Evolutionary conservation across 73 alveolate species (phyloP).

Genomic region (Paramecium sexaurelia): DNA sequence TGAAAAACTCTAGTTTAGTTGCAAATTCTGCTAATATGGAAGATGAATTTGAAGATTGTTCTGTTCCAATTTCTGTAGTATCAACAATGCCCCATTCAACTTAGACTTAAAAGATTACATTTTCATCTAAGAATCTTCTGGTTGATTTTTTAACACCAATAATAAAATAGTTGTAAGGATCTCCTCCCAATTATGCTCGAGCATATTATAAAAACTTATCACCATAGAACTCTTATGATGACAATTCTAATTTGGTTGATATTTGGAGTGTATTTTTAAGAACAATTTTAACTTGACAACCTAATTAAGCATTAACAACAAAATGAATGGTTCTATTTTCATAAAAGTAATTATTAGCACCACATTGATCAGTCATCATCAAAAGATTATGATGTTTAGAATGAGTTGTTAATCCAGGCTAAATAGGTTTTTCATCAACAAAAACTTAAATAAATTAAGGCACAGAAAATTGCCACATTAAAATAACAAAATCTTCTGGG

Average conservation of each 20-base stretch:
- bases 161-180: conserved; percentile 44
- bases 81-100: conserved; percentile 47
- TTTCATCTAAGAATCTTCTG: conserved; percentile 34
- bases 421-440: not conserved
- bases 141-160: not conserved
- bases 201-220: conserved; percentile 45
- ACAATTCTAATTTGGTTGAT: not conserved
- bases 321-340: conserved; percentile 60
- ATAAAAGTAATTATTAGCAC: conserved; percentile 63
- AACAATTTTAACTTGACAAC: conserved; percentile 6
- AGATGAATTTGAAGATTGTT: not conserved
- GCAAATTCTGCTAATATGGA: not conserved
- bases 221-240: not conserved
- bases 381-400: conserved; percentile 9
- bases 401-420: conserved; percentile 37
- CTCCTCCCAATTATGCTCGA: conserved; percentile 35
- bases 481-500: not conserved
- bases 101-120: not conserved
- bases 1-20: not conserved
- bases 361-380: conserved; percentile 45
- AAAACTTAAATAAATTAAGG: not conserved
- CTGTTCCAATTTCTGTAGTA: conserved; percentile 8
- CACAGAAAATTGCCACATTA: not conserved
- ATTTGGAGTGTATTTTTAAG: conserved; percentile 27
- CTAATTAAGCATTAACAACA: conserved; percentile 46